Percentiles rank a stretch among this genome's conserved stretches.
Evolutionary conservation across 257 asterid genomes (phyloP).

Genomic region (Solanum chiquidenum): DNA sequence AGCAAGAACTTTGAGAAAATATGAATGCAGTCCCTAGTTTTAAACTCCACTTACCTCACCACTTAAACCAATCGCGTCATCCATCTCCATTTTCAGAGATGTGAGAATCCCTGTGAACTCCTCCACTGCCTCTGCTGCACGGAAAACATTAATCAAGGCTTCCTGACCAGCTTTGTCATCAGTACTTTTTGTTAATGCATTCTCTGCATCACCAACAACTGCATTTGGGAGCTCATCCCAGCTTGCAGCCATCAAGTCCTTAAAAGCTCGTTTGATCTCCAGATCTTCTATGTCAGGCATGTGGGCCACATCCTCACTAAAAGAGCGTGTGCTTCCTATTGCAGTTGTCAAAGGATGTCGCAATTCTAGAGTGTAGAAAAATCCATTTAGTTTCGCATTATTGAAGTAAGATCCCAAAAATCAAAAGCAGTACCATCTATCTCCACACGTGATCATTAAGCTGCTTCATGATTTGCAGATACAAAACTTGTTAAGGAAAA

Average conservation of each 20-base stretch:
- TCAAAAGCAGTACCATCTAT: not conserved
- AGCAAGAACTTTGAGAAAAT: not conserved
- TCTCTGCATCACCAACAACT: constrained; percentile 47
- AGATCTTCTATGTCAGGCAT: constrained; percentile 59
- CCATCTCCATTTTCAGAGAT: constrained; percentile 79
- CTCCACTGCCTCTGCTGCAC: constrained; percentile 96
- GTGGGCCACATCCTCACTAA: constrained; percentile 53
- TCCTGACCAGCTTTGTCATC: constrained; percentile 79
- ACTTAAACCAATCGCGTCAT: constrained; percentile 71
- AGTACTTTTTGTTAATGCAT: constrained; percentile 66
- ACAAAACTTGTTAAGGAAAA: not conserved
- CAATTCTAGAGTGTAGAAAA: not conserved
- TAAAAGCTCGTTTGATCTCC: constrained; percentile 55
- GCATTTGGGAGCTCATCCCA: constrained; percentile 78
- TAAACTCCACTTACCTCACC: constrained; percentile 61
- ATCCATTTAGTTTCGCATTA: not conserved
- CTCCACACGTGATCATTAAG: not conserved
- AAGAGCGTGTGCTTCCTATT: constrained; percentile 45
- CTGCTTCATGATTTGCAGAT: not conserved
- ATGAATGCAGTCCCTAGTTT: not conserved
- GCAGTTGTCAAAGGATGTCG: not conserved
- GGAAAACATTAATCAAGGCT: constrained; percentile 53
- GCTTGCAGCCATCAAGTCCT: constrained; percentile 76
- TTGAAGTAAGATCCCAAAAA: not conserved
- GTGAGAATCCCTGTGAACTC: constrained; percentile 69